Evolutionary conservation across 495 filamentous ascomycete species (phyloP), one percentile per base, ranked within the genome.

Genomic region (Neurospora hispaniola): DNA sequence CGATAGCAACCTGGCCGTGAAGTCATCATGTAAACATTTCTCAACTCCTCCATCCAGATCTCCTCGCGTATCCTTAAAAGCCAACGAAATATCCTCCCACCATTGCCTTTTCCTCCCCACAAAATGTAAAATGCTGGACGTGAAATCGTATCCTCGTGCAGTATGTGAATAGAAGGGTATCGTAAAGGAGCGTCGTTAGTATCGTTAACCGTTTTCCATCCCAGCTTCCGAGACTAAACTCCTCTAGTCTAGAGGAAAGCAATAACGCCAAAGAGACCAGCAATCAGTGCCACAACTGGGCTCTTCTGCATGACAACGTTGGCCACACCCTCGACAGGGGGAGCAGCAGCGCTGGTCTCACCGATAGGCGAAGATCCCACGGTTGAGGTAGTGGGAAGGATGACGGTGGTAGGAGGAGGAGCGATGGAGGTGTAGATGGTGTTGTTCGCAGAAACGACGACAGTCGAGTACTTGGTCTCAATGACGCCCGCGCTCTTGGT

Each of bases 191-290:
- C 1, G 54, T 66, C 54, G 14, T 66, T 66, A 4, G 27, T 35
- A 66, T 35, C 54, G 35, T 66, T 8, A 66, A 66, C 54, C 27
- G 48, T 59, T 66, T 62, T 66, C 10, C 14, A 62, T 41, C 40
- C 9, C 39, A 39, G 27, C 48, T 59, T 59, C 20, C 6, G 2
- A 62, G 54, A 35, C 27, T 38, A 69, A 74, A 72, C 14, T 71
- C 77, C 14, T 71, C 77, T 79, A 84, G 12, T 70, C 77, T 79
- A 85, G 48, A 85, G 75, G 46, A 85, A 69, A 31, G 76, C 79
- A 11, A 80, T 74, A 18, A 82, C 74, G n/a, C 80, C 83, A 10
- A 84, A 72, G 20, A 83, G 35, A 18, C 83, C 83, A 20, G 81
- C 77, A 18, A 83, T 38, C 0, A 83, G 71, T 7, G 81, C 83